Evolutionary conservation across 768 basidiomycete species (phyloP), one percentile per base, ranked within the genome.

Genomic region (Tylopilus subfusipes): DNA sequence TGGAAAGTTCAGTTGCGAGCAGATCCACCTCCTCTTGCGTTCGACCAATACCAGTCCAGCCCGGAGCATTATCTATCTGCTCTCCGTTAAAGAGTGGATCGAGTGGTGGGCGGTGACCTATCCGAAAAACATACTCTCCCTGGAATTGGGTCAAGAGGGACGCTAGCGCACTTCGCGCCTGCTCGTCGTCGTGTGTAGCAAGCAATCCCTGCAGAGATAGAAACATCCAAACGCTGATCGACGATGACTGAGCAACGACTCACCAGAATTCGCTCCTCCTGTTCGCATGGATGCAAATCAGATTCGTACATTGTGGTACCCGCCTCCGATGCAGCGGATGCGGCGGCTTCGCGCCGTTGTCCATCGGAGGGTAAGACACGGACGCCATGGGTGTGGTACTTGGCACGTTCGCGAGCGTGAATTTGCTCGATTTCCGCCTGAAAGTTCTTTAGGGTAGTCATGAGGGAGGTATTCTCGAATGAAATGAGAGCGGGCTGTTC

Each of bases 341-440:
- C 11, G 13, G 13, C 60, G 68, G 54, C 62, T 82, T 84, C 79
- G 81, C 68, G 59, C 83, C 82, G 68, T 82, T 82, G 56, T 40
- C 27, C 52, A 34, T 67, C 64, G 13, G 47, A 60, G 45, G 48
- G 63, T 39, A 63, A 62, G 11, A 36, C 42, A 45, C 33, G 48
- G 49, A 45, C 43, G 43, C 55, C 62, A 67, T 55, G 61, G 45
- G 27, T 68, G 38, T 86, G 81, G 59, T 89, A 84, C 68, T 80
- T 88, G 29, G 78, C 72, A 42, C 82, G 72, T 70, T 90, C 87
- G 47, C 84, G 81, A 60, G 79, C 75, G 54, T 83, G 82, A 63
- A 90, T 86, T 59, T 87, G 82, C 57, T 90, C 84, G 56, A 91
- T 92, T 71, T 90, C 88, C 62, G 72, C 78, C 69, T 92, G 89